Base-by-base conservation (phyloP, 1,284 basidiomycete species). In the Marasmius tenuissimus region DNA sequence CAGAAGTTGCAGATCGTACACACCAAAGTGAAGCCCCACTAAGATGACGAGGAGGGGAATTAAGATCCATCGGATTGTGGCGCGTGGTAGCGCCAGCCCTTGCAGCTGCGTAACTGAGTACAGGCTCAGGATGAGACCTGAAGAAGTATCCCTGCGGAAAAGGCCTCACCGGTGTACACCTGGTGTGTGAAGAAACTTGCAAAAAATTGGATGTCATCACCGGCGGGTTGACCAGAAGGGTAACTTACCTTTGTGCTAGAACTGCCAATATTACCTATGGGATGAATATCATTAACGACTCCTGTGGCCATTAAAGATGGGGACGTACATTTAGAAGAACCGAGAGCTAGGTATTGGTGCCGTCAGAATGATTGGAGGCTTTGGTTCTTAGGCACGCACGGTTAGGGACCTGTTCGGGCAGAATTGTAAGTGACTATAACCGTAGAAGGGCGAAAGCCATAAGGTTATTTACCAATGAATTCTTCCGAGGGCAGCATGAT, bases 161-260 rank as follows among this genome's bases (percentile, higher is more conserved):
- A 11, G 20, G 20, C 20, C 60, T 34, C 16, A 66, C 76, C 14
- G 65, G 77, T 74, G 64, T 49, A 74, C 22, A 80, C 78, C 37
- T 73, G 75, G 42, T 69, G 50, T 6, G 75, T 70, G 59, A 79
- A 80, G 65, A 74, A 79, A 35, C 77, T 79, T 35, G 12, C 51
- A 48, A 20, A 20, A 12, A 22, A 9, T 27, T 48, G 56, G 34
- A 50, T 10, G 38, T 39, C 35, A 37, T 49, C 37, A 16, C 50
- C 40, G 16, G 4, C 2, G 42, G 3, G 12, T n/a, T 20, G 35
- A 37, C 12, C 47, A 49, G n/a, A 8, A 10, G 38, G 27, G 7
- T n/a, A 33, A 53, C 69, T n/a, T 61, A 79, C 78, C 64, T 67
- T 69, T 79, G 77, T 0, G 76, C 76, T 10, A 76, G 63, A 20